Percentiles rank a stretch among this genome's conserved stretches.
Evolutionary conservation across 1,284 basidiomycete species (phyloP).

Genomic region (Ganoderma sinense): DNA sequence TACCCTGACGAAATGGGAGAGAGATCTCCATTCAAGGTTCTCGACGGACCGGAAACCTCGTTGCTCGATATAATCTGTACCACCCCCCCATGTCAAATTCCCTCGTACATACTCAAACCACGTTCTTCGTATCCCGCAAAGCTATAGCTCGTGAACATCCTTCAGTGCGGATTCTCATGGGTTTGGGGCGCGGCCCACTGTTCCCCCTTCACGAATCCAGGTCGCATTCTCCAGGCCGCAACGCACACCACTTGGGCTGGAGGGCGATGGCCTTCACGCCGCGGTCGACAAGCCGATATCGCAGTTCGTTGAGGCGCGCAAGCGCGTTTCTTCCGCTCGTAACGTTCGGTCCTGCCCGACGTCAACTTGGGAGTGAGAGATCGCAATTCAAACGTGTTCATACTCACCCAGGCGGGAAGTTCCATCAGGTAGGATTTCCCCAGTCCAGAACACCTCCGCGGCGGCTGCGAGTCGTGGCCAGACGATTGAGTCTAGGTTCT

Average conservation of each 20-base stretch:
- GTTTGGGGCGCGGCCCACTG: no score
- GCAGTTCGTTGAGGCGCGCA: conserved; percentile 77
- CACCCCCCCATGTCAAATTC: no score
- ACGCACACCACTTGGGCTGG: conserved; percentile 84
- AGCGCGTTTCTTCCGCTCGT: conserved; percentile 67
- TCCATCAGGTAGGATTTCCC: conserved; percentile 46
- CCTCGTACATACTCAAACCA: no score
- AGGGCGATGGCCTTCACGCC: conserved; percentile 74
- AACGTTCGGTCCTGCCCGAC: conserved; percentile 29
- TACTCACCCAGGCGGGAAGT: conserved; percentile 32
- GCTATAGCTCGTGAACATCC: no score
- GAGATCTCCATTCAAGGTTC: neutral
- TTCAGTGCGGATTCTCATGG: no score
- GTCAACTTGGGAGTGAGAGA: neutral
- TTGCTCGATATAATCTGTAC: no score
- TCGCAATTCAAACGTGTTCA: neutral
- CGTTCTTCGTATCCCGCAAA: no score
- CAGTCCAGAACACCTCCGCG: conserved; percentile 86
- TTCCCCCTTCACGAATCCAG: conserved; percentile 38
- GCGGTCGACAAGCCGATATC: conserved; percentile 70
- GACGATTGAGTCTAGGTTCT: conserved; percentile 73
- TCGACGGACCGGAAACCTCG: no score
- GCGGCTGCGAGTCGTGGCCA: conserved; percentile 83
- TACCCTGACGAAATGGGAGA: neutral
- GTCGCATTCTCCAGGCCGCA: conserved; percentile 68